Percentiles rank a stretch among this genome's conserved stretches.
Conservation (phyloP, 805 yeast genomes). For the Brettanomyces custersianus region DNA sequence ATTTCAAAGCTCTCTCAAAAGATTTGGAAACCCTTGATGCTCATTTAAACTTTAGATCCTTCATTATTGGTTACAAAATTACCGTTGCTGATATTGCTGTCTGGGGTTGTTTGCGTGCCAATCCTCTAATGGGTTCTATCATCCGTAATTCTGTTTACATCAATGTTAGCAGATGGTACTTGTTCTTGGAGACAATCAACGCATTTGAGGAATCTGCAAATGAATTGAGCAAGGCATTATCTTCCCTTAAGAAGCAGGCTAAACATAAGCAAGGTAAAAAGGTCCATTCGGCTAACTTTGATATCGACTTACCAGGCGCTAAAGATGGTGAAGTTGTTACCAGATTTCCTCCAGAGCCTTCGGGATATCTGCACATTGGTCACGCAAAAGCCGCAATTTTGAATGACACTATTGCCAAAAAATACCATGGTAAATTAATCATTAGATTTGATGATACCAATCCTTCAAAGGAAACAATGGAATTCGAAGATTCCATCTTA, state of each 20-base stretch:
- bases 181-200: conserved; percentile 56
- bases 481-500: conserved; percentile 87
- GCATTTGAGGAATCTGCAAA: conserved; percentile 66
- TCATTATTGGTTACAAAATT: conserved; percentile 54
- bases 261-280: conserved; percentile 52
- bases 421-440: conserved; percentile 92
- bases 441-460: conserved; percentile 97
- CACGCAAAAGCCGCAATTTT: conserved; percentile 98
- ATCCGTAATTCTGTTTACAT: conserved; percentile 76
- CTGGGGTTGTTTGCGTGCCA: conserved; percentile 93
- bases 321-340: conserved; percentile 93
- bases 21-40: conserved; percentile 75
- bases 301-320: conserved; percentile 88
- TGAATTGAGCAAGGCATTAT: conserved; percentile 54
- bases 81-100: conserved; percentile 77
- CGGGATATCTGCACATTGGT: conserved; percentile 98
- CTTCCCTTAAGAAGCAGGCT: conserved; percentile 64
- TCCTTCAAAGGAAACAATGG: conserved; percentile 93
- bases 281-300: conserved; percentile 88
- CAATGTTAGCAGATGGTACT: conserved; percentile 92
- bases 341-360: conserved; percentile 99
- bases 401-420: conserved; percentile 93
- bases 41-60: conserved; percentile 80
- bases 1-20: conserved; percentile 76
- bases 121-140: conserved; percentile 86